Conservation (phyloP, 768 basidiomycete genomes). For the Tulasnella calospora region DNA sequence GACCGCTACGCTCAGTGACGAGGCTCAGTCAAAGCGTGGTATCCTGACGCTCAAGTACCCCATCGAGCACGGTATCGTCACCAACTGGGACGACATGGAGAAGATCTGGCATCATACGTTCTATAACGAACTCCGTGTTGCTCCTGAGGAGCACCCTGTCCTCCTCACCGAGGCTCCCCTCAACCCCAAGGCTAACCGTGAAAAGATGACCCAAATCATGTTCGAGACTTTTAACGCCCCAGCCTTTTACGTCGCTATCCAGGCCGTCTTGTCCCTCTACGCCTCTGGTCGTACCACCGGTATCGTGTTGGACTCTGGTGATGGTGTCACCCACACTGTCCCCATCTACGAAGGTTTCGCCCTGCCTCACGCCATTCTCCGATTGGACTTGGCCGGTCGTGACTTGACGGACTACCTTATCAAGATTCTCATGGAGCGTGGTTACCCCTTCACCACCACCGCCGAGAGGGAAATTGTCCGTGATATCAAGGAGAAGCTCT, state of each 20-base stretch:
- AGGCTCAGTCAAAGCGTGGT: conserved; percentile 92
- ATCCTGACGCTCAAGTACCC: conserved; percentile 91
- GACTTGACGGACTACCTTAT: conserved; percentile 81
- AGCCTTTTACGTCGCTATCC: conserved; percentile 70
- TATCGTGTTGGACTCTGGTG: conserved; percentile 93
- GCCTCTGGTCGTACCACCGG: conserved; percentile 93
- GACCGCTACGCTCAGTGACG: conserved; percentile 52
- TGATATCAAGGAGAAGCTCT: conserved; percentile 91
- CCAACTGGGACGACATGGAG: conserved; percentile 89
- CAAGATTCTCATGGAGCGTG: conserved; percentile 85
- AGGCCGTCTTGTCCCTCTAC: conserved; percentile 73
- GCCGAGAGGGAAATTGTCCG: conserved; percentile 92
- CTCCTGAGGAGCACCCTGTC: conserved; percentile 71
- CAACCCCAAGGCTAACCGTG: conserved; percentile 68
- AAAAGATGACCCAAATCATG: conserved; percentile 77
- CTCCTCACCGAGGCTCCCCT: conserved; percentile 67
- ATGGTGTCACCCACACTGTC: conserved; percentile 93
- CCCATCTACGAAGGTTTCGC: conserved; percentile 95
- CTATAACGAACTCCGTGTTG: conserved; percentile 76
- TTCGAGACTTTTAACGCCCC: conserved; percentile 73
- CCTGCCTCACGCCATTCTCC: conserved; percentile 86
- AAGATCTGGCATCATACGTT: conserved; percentile 99
- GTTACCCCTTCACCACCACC: conserved; percentile 90
- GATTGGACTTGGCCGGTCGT: conserved; percentile 88
- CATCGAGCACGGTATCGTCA: conserved; percentile 90